phyloP scores from a whole-genome alignment of 495 filamentous ascomycete genomes.

The Trichoderma virens region DNA sequence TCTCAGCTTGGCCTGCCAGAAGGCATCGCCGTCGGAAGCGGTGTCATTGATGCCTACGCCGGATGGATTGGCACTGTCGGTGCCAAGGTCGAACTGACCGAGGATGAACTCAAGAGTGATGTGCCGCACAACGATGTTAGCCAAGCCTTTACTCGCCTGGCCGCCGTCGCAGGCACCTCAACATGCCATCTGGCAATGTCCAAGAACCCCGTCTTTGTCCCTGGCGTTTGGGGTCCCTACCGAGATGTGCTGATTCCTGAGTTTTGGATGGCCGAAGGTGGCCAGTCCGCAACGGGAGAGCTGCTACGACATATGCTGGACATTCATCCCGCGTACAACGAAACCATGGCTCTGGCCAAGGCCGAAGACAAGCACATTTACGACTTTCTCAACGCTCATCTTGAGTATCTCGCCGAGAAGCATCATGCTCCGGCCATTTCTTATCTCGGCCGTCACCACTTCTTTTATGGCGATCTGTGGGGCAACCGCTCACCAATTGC shows the following conservation, averaged over 20 bases:
- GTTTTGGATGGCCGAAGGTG: slow-evolving; percentile 95
- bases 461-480: slow-evolving; percentile 98
- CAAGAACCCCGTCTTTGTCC: slow-evolving; percentile 78
- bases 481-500: slow-evolving; percentile 93
- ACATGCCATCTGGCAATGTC: slow-evolving; percentile 98
- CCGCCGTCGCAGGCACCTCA: slow-evolving; percentile 92
- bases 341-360: slow-evolving; percentile 67
- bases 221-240: slow-evolving; percentile 95
- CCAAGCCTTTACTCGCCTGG: slow-evolving; percentile 89
- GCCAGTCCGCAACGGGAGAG: slow-evolving; percentile 91
- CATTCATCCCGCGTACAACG: slow-evolving; percentile 80
- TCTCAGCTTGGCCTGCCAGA: slow-evolving; percentile 74
- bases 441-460: slow-evolving; percentile 85
- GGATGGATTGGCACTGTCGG: slow-evolving; percentile 99
- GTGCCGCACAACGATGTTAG: slow-evolving; percentile 66
- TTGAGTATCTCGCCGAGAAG: slow-evolving; percentile 63
- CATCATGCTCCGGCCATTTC: slow-evolving; percentile 63
- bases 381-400: slow-evolving; percentile 85
- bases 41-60: slow-evolving; percentile 96
- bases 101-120: slow-evolving; percentile 50
- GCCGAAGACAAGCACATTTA: slow-evolving; percentile 78
- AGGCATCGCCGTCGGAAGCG: slow-evolving; percentile 87
- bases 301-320: slow-evolving; percentile 89
- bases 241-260: slow-evolving; percentile 83
- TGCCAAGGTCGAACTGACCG: slow-evolving; percentile 70